phyloP scores from a whole-genome alignment of 2,329 filamentous ascomycete species.

The Fusarium mexicanum region DNA sequence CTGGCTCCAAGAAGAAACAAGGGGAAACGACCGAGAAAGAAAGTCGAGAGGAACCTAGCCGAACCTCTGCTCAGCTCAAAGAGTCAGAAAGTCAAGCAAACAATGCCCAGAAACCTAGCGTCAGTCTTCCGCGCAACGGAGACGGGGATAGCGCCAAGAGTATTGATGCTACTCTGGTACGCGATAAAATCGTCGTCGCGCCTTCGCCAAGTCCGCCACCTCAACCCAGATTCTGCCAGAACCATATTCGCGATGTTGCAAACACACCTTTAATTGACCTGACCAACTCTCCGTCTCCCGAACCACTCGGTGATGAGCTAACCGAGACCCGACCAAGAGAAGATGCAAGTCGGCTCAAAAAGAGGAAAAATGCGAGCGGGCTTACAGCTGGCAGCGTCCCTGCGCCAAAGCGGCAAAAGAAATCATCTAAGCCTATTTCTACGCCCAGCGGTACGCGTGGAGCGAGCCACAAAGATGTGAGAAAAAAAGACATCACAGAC shows the following conservation, averaged over 20 bases:
- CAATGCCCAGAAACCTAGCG: too few species aligned
- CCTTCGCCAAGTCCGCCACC: not conserved
- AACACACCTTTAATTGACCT: not conserved
- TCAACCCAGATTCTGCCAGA: not conserved
- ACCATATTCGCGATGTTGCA: not conserved
- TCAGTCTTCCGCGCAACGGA: not conserved
- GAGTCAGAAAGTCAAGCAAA: not conserved
- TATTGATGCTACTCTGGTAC: not conserved
- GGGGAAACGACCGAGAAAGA: not conserved
- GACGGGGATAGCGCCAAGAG: not conserved
- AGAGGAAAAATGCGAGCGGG: not conserved
- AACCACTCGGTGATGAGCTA: not conserved
- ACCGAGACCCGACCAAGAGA: not conserved
- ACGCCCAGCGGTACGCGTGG: not conserved
- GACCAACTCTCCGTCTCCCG: not conserved
- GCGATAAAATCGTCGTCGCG: not conserved
- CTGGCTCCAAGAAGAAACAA: not conserved
- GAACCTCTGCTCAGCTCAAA: not conserved
- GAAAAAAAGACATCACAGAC: accelerated
- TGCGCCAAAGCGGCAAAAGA: not conserved
- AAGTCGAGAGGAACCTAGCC: not conserved
- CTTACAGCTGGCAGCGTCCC: not conserved
- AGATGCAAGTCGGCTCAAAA: not conserved
- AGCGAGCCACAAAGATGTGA: not conserved
- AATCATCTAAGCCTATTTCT: too few species aligned